A percentile compares a stretch with the other conserved stretches of the same genome.
Evolutionary conservation across 768 basidiomycete genomes (phyloP).

Genomic region (Lactarius akahatsu): DNA sequence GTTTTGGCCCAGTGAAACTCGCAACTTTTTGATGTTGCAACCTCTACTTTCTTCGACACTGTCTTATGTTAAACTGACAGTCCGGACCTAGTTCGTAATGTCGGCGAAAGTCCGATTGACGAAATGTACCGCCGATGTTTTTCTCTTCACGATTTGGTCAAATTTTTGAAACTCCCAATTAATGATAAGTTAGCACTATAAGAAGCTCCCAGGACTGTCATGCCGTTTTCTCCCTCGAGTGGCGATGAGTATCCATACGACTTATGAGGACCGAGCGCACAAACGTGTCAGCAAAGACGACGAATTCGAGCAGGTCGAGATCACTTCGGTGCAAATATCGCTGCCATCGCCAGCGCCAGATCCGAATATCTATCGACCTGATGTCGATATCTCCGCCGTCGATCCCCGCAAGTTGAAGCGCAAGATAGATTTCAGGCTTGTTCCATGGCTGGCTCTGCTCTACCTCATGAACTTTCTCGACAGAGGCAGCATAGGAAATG

Average conservation of each 20-base stretch:
- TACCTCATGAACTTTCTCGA: slow-evolving; percentile 76
- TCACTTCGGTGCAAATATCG: background rate
- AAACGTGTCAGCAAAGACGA: background rate
- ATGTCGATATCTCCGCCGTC: slow-evolving; percentile 52
- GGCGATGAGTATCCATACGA: background rate
- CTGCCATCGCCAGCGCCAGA: slow-evolving; percentile 16
- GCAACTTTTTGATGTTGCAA: too few relatives aligned
- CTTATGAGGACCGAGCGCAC: background rate
- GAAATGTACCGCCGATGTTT: too few relatives aligned
- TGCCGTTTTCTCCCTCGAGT: too few relatives aligned
- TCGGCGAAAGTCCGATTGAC: too few relatives aligned
- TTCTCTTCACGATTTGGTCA: too few relatives aligned
- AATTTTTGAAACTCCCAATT: too few relatives aligned
- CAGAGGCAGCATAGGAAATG: slow-evolving; percentile 65
- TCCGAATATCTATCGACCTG: slow-evolving; percentile 44
- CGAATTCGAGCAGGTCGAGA: background rate
- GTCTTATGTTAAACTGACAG: too few relatives aligned
- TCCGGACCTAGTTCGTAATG: too few relatives aligned
- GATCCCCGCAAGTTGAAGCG: slow-evolving; percentile 55
- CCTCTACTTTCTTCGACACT: too few relatives aligned
- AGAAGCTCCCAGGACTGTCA: too few relatives aligned
- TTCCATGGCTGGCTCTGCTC: slow-evolving; percentile 74
- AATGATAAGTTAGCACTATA: too few relatives aligned
- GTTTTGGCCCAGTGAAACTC: too few relatives aligned
- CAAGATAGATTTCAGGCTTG: slow-evolving; percentile 62